These are phyloP conservation scores for Sambucus nigra DNA, from an alignment of 129 eudicot genomes.

Conservation along the genomic window DNA sequence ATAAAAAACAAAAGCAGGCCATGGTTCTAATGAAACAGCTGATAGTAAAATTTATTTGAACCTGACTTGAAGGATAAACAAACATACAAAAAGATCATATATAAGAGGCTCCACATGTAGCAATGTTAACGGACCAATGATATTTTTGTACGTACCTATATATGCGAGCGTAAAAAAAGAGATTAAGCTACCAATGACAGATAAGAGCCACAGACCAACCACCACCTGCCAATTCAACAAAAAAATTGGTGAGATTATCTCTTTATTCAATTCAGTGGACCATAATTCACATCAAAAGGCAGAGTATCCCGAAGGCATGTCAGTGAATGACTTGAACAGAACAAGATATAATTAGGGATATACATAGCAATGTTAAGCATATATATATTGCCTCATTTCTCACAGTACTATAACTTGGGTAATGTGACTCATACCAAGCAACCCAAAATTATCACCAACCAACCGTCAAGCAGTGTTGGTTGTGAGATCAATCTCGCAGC, in stretches of 20 bases:
- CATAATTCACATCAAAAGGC: background rate
- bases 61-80: too few species aligned
- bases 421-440: too few species aligned
- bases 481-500: too few species aligned
- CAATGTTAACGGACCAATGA: slow-evolving; percentile 12
- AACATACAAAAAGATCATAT: slow-evolving; percentile 6
- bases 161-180: slow-evolving; percentile 85
- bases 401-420: too few species aligned
- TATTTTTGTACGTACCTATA: slow-evolving; percentile 52
- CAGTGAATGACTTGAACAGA: too few species aligned
- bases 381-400: too few species aligned
- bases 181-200: slow-evolving; percentile 72
- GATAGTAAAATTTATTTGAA: too few species aligned
- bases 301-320: background rate
- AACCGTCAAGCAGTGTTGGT: too few species aligned
- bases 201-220: slow-evolving; percentile 79
- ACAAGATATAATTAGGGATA: too few species aligned
- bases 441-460: too few species aligned
- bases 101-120: slow-evolving; percentile 1
- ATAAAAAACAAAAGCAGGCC: background rate
- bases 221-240: slow-evolving; percentile 55
- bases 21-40: background rate
- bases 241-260: background rate
- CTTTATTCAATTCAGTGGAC: background rate
- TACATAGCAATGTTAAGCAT: too few species aligned